These are phyloP conservation scores for Mortierella sp. DNA, from an alignment of 371 early-diverging fungal species.

Conservation along the genomic window DNA sequence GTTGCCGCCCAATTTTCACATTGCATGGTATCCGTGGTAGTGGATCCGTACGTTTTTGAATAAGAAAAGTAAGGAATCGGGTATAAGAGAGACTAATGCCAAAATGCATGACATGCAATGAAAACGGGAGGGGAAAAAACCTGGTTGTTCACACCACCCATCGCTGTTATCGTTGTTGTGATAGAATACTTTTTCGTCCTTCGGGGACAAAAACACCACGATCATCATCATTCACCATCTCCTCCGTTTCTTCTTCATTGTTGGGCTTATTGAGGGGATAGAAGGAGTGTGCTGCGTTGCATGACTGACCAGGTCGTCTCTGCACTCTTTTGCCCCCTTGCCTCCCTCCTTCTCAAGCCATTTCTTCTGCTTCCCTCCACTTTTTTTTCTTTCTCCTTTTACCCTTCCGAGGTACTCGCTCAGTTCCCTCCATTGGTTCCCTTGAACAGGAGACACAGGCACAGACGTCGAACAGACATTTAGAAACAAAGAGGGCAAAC, in stretches of 20 bases:
- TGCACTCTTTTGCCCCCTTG: neutral
- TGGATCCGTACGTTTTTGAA: neutral
- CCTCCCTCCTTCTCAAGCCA: neutral
- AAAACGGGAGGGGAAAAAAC: neutral
- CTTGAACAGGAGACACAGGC: neutral
- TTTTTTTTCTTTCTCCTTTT: constrained; percentile 5
- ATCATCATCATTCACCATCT: neutral
- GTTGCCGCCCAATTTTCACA: neutral
- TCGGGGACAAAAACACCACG: neutral
- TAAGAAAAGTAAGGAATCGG: too few species aligned
- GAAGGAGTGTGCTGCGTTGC: neutral
- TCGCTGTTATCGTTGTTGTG: neutral
- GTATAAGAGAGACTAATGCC: too few species aligned
- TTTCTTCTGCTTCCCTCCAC: neutral
- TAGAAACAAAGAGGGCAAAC: neutral
- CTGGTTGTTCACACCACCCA: neutral
- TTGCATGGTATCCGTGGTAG: neutral
- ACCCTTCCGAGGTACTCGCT: neutral
- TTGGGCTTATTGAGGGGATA: neutral
- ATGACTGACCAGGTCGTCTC: neutral
- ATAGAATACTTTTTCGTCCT: neutral
- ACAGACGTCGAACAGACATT: neutral
- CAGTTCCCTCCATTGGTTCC: neutral
- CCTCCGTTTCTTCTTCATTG: neutral
- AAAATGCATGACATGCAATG: neutral